Percentiles rank a stretch among this genome's conserved stretches.
phyloP scores from a whole-genome alignment of 1,139 yeast species.

The Hyphopichia pseudoburtonii region DNA sequence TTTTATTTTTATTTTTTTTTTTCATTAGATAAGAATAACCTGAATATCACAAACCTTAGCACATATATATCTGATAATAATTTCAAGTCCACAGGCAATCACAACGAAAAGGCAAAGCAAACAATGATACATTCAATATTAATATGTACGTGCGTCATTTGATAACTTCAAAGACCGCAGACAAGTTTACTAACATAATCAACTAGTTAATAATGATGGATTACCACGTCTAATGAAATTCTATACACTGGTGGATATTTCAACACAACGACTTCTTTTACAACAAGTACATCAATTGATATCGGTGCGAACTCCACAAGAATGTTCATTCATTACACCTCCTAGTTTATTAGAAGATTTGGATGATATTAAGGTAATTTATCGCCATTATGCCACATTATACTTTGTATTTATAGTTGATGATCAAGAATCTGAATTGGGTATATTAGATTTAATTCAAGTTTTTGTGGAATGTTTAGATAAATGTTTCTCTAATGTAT shows the following conservation, averaged over 20 bases:
- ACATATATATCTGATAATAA: too few species aligned
- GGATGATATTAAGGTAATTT: slow-evolving; percentile 84
- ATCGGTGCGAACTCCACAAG: slow-evolving; percentile 64
- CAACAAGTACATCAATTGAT: slow-evolving; percentile 75
- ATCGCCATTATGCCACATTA: slow-evolving; percentile 90
- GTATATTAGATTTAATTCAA: slow-evolving; percentile 89
- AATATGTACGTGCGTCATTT: slow-evolving; percentile 63
- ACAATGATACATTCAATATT: slow-evolving; percentile 90
- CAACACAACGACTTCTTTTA: slow-evolving; percentile 69
- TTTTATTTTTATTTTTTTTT: background rate
- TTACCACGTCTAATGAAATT: slow-evolving; percentile 88
- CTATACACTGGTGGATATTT: slow-evolving; percentile 84
- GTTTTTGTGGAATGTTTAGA: slow-evolving; percentile 96
- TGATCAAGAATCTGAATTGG: slow-evolving; percentile 92
- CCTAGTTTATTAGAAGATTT: slow-evolving; percentile 72
- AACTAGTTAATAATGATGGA: slow-evolving; percentile 87
- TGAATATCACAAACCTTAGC: too few species aligned
- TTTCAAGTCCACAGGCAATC: too few species aligned
- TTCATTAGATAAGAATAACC: background rate
- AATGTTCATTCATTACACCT: slow-evolving; percentile 79
- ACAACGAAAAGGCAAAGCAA: too few species aligned
- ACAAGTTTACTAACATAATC: too few species aligned
- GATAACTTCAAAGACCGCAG: too few species aligned
- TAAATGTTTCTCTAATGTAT: slow-evolving; percentile 88
- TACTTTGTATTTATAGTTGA: slow-evolving; percentile 95